Evolutionary conservation across 371 early-diverging fungal genomes (phyloP).

Genomic region (Apophysomyces elegans): DNA sequence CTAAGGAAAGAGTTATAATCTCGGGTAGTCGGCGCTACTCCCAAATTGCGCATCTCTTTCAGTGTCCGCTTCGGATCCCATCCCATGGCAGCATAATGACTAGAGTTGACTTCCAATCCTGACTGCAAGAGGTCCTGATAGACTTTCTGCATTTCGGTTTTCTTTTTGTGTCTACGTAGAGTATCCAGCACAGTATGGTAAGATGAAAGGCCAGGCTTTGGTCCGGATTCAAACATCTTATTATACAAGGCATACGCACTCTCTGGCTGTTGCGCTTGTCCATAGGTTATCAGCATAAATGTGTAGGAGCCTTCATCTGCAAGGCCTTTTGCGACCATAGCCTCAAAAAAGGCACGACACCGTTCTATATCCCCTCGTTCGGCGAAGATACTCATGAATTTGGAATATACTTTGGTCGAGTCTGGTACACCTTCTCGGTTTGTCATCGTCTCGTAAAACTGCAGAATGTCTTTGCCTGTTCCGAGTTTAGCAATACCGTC

Average conservation of each 20-base stretch:
- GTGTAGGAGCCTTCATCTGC: slow-evolving; percentile 18
- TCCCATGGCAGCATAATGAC: slow-evolving; percentile 32
- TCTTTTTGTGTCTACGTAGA: slow-evolving; percentile 11
- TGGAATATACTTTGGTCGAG: slow-evolving; percentile 12
- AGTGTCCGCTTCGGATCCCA: slow-evolving; percentile 31
- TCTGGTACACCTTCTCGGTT: slow-evolving; percentile 14
- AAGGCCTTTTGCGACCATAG: slow-evolving; percentile 18
- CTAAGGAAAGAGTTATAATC: slow-evolving; percentile 44
- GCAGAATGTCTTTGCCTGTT: slow-evolving; percentile 21
- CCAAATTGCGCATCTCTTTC: slow-evolving; percentile 24
- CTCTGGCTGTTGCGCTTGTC: slow-evolving; percentile 18
- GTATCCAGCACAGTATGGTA: slow-evolving; percentile 35
- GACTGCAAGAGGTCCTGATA: slow-evolving; percentile 24
- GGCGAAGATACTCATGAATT: slow-evolving; percentile 29
- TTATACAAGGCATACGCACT: slow-evolving; percentile 31
- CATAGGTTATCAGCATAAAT: slow-evolving; percentile 30
- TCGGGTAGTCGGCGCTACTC: background rate
- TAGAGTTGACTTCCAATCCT: slow-evolving; percentile 10
- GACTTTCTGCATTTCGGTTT: slow-evolving; percentile 18
- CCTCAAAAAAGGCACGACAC: slow-evolving; percentile 18
- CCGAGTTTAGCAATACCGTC: slow-evolving; percentile 30
- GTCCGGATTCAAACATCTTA: slow-evolving; percentile 40
- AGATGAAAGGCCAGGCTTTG: slow-evolving; percentile 27
- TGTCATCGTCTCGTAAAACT: slow-evolving; percentile 18
- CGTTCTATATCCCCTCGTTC: slow-evolving; percentile 19